Percentiles rank a stretch among this genome's conserved stretches.
These are phyloP conservation scores for Cryphonectria nitschkei DNA, from an alignment of 2,329 filamentous ascomycete genomes.

Conservation along the genomic window DNA sequence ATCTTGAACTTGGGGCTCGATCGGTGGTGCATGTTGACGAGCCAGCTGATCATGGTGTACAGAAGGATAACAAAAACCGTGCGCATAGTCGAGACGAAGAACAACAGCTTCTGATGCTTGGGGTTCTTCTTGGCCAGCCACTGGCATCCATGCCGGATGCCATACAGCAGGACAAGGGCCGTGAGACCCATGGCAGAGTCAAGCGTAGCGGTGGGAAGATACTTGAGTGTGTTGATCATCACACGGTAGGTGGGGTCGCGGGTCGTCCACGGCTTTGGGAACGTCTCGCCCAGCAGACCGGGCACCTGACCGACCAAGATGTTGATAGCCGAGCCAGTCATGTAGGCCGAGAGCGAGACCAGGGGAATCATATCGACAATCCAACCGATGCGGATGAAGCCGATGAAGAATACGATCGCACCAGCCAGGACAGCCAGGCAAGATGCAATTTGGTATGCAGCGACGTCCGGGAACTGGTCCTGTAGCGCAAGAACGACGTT, in stretches of 20 bases:
- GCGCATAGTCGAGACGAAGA: slow-evolving; percentile 89
- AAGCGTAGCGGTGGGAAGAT: slow-evolving; percentile 67
- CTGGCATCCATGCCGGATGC: slow-evolving; percentile 70
- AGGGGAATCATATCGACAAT: slow-evolving; percentile 93
- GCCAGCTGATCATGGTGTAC: slow-evolving; percentile 88
- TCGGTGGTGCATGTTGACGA: slow-evolving; percentile 73
- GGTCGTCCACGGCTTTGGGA: slow-evolving; percentile 62
- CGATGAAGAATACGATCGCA: slow-evolving; percentile 75
- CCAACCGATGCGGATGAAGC: slow-evolving; percentile 80
- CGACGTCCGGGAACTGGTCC: slow-evolving; percentile 58
- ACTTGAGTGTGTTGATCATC: slow-evolving; percentile 79
- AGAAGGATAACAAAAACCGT: slow-evolving; percentile 90
- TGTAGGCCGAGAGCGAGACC: slow-evolving; percentile 89
- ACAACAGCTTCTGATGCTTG: slow-evolving; percentile 71
- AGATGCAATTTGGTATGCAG: slow-evolving; percentile 72
- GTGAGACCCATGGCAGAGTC: slow-evolving; percentile 90
- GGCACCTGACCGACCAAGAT: slow-evolving; percentile 86
- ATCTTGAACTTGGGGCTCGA: slow-evolving; percentile 72
- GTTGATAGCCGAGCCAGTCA: slow-evolving; percentile 92
- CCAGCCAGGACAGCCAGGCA: slow-evolving; percentile 79
- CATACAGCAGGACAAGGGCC: slow-evolving; percentile 76
- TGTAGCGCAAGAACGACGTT: slow-evolving; percentile 73
- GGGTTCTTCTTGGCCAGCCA: slow-evolving; percentile 71
- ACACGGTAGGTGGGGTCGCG: slow-evolving; percentile 80
- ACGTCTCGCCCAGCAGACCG: slow-evolving; percentile 76